Conservation (phyloP, 163 green algal genomes). For the Scenedesmus sp. region DNA sequence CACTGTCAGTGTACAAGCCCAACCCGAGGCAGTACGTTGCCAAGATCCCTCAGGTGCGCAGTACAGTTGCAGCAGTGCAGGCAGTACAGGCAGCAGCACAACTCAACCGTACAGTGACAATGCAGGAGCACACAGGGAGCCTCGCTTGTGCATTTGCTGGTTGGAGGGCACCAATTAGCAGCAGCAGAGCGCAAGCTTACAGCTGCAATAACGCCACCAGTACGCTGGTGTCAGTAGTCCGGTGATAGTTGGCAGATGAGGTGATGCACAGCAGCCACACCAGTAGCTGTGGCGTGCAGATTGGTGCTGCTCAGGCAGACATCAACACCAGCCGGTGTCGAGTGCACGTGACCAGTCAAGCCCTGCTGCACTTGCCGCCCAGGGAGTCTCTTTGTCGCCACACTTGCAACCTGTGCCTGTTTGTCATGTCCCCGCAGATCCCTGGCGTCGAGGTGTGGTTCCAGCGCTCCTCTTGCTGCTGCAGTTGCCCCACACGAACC, state of each 20-base stretch:
- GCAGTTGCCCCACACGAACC: neutral
- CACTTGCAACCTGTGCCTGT: neutral
- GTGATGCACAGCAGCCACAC: neutral
- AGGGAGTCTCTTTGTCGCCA: neutral
- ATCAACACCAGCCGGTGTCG: neutral
- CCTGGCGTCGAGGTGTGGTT: neutral
- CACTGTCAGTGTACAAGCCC: conserved; percentile 96
- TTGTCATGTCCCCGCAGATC: neutral
- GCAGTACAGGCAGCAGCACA: neutral
- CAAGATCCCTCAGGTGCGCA: conserved; percentile 85
- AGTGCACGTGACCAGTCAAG: no score
- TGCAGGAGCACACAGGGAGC: neutral
- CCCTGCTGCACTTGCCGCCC: neutral
- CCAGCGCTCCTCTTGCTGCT: neutral
- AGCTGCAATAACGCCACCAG: neutral
- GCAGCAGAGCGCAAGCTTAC: neutral
- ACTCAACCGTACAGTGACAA: neutral
- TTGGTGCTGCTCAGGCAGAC: neutral
- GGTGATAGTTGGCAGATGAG: no score
- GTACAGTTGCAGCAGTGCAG: neutral
- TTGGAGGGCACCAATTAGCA: neutral
- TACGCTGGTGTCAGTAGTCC: no score
- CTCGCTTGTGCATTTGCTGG: neutral
- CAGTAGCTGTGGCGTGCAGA: neutral
- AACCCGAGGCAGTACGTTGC: conserved; percentile 99